A percentile compares a stretch with the other conserved stretches of the same genome.
phyloP scores from a whole-genome alignment of 129 eudicot genomes.

The Chrysanthemum lavandulifolium region DNA sequence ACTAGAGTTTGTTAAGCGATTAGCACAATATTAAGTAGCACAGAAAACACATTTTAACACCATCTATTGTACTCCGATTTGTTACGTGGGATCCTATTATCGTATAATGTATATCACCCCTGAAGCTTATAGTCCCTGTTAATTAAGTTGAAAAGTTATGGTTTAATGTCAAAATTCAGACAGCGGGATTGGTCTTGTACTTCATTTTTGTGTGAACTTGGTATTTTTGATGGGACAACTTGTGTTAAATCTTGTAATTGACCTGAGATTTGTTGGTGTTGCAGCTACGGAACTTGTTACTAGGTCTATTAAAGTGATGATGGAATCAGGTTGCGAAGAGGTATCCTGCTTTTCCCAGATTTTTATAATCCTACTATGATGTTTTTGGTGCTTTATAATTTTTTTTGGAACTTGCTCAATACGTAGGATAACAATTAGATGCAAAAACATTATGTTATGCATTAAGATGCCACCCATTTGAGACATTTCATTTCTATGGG shows the following conservation, averaged over 20 bases:
- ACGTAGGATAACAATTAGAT: constrained; percentile 9
- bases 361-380: neutral
- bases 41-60: too few species aligned
- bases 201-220: neutral
- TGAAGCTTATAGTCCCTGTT: neutral
- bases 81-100: too few species aligned
- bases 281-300: constrained; percentile 98
- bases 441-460: neutral
- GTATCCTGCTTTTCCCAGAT: constrained; percentile 33
- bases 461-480: neutral
- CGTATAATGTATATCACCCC: too few species aligned
- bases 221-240: neutral
- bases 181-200: neutral
- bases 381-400: neutral
- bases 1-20: too few species aligned
- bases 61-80: too few species aligned
- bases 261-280: constrained; percentile 9
- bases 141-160: neutral
- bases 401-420: neutral
- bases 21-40: too few species aligned
- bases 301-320: constrained; percentile 85
- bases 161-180: neutral
- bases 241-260: neutral
- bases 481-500: neutral
- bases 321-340: constrained; percentile 99